Evolutionary conservation across 1,284 basidiomycete species (phyloP), one percentile per base, ranked within the genome.

Genomic region (Somion occarium): DNA sequence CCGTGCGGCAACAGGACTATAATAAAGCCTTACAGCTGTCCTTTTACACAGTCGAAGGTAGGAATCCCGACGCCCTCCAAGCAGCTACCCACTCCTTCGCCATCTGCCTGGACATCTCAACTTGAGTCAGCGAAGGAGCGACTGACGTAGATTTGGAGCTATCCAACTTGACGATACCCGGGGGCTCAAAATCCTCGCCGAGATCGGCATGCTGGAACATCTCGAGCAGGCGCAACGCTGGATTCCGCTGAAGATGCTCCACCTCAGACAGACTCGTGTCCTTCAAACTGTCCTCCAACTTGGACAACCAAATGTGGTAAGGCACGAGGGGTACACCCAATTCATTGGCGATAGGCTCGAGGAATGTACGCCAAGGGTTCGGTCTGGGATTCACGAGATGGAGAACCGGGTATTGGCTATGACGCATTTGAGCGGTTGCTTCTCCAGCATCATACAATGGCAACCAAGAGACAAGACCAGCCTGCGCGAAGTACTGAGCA

Each of bases 351-450:
- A 65, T 56, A 0, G 56, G 58, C 12, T 50, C 37, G 20, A 64
- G 49, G 52, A 63, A 30, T 2, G 52, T 42, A 12, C 48, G 43
- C 61, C 61, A 64, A 15, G 57, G 43, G 5, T 59, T 57, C 1
- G 64, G 62, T 1, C 48, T 53, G 0, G 66, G 65, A 46, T 68
- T 64, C 1, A 62, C 62, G 44, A 68, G 61, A 47, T 69, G 64
- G 5, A 65, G 49, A 37, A 64, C 48, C 1, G 52, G 52, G 7
- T 53, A 22, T 13, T 57, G 53, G 9, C 51, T 48, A 3, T 59
- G 52, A 3, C 55, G 53, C 50, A 59, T 53, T n/a, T 58, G 57
- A 22, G 57, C 44, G 19, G 59, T 30, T 2, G 48, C 53, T 11
- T 27, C 38, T 3, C 59, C 61, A 2, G 56, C 61, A 7, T 54